Base-by-base conservation (phyloP, 345 rosid species). In the Linum trigynum region DNA sequence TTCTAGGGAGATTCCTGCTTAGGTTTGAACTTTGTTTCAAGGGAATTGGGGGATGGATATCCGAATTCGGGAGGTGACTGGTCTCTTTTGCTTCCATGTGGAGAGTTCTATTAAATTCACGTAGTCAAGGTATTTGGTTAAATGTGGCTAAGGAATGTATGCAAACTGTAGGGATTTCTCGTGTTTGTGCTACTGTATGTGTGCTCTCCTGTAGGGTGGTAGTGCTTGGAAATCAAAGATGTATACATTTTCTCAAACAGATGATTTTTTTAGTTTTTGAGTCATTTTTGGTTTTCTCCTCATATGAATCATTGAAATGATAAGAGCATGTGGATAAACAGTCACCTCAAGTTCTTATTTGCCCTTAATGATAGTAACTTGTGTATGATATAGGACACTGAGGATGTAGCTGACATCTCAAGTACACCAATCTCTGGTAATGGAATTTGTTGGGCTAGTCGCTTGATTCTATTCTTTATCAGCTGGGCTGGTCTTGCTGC, bases 371-470 rank as follows among this genome's bases (percentile, higher is more conserved):
- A 64, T 72, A 37, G 57, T 69, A n/a, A 62, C 16, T 71, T 50
- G 68, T 58, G 56, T 70, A 61, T 81, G 79, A 53, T 69, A 57
- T 75, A 89, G 96, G 89, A 64, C 59, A 75, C 39, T 23, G 76
- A 76, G 61, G 80, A 61, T 70, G 78, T 58, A 55, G 67, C 67
- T 55, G 77, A 57, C 55, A 50, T 67, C 57, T 68, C 79, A 35
- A 73, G 74, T 55, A 61, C 75, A 67, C 70, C 78, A 57, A 55
- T 69, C 37, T 63, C 74, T 55, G 77, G 83, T 71, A 73, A 70
- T 55, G 67, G 23, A 48, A 15, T 9, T 48, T 48, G 9, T 60
- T 59, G 53, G 5, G 3, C 36, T 43, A 77, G 59, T 69, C 78
- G 74, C 72, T 80, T 67, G 85, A 82, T 83, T 72, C 55, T 57